phyloP scores from a whole-genome alignment of 164 flowering plant species.

The Annona squamosa region DNA sequence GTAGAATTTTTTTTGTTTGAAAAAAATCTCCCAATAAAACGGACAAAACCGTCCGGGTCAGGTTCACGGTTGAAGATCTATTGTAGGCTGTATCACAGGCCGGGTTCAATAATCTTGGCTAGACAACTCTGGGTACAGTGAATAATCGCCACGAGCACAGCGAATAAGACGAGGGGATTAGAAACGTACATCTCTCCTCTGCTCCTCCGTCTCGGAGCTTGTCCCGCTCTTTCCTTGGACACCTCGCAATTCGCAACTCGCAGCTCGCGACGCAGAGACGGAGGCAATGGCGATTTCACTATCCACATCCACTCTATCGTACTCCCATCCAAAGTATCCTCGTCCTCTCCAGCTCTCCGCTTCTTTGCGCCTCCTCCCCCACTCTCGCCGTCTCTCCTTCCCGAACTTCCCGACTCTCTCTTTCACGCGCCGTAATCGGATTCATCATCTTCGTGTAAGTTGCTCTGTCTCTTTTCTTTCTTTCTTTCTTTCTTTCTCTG shows the following conservation, averaged over 20 bases:
- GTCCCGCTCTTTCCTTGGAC: background rate
- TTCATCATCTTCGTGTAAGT: constrained; percentile 22
- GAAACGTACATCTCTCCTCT: background rate
- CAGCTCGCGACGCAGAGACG: background rate
- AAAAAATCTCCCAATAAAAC: too few relatives aligned
- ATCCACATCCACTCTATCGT: constrained; percentile 17
- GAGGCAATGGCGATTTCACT: constrained; percentile 32
- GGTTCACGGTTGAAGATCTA: too few relatives aligned
- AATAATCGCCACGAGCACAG: too few relatives aligned
- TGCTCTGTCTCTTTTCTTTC: background rate
- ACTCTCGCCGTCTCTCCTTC: constrained; percentile 17
- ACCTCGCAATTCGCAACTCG: background rate
- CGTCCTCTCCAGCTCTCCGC: constrained; percentile 4
- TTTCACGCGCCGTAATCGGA: constrained; percentile 17
- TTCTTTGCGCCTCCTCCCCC: constrained; percentile 25
- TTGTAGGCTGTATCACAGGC: too few relatives aligned
- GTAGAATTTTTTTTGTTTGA: too few relatives aligned
- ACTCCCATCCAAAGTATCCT: constrained; percentile 12
- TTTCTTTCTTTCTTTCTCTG: background rate
- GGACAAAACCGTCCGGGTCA: too few relatives aligned
- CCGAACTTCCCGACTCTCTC: constrained; percentile 8
- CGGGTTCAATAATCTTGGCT: too few relatives aligned
- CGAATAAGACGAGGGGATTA: too few relatives aligned
- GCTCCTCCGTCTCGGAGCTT: background rate
- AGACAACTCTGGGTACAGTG: too few relatives aligned